A percentile compares a stretch with the other conserved stretches of the same genome.
These are phyloP conservation scores for Solanum chiquidenum DNA, from an alignment of 257 asterid genomes.

Conservation along the genomic window DNA sequence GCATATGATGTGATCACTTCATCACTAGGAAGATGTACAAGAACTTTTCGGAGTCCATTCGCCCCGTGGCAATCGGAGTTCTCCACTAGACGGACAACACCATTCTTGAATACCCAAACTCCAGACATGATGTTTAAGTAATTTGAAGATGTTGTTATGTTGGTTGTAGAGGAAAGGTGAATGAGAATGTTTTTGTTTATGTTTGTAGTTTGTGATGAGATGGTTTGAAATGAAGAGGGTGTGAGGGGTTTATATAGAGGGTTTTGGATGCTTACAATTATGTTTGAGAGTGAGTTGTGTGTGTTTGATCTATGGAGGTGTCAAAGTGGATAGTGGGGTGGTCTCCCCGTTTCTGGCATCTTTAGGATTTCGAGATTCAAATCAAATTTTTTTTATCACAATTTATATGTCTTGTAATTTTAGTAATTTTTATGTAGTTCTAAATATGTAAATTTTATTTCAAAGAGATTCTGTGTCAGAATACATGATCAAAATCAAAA, in stretches of 20 bases:
- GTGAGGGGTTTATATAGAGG: neutral
- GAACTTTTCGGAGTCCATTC: slow-evolving; percentile 15
- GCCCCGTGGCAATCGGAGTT: slow-evolving; percentile 19
- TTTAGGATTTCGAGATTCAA: neutral
- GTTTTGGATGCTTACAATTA: neutral
- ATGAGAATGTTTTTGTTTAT: neutral
- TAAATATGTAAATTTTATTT: neutral
- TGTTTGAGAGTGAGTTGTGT: neutral
- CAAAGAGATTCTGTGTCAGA: neutral
- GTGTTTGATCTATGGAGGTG: neutral
- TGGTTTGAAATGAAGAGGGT: neutral
- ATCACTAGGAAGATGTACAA: slow-evolving; percentile 21
- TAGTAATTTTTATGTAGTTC: neutral
- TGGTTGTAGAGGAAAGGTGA: neutral
- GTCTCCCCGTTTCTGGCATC: neutral
- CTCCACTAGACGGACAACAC: slow-evolving; percentile 28
- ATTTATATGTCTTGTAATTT: neutral
- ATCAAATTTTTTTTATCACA: neutral
- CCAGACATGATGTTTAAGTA: slow-evolving; percentile 24
- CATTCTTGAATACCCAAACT: slow-evolving; percentile 36
- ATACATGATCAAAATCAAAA: neutral
- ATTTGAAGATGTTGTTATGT: neutral
- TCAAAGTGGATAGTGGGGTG: neutral
- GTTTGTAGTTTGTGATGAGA: neutral
- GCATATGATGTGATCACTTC: slow-evolving; percentile 30